Evolutionary conservation across 225 moss, liverwort and hornwort species (phyloP).

Genomic region (Marchantia paleacea): DNA sequence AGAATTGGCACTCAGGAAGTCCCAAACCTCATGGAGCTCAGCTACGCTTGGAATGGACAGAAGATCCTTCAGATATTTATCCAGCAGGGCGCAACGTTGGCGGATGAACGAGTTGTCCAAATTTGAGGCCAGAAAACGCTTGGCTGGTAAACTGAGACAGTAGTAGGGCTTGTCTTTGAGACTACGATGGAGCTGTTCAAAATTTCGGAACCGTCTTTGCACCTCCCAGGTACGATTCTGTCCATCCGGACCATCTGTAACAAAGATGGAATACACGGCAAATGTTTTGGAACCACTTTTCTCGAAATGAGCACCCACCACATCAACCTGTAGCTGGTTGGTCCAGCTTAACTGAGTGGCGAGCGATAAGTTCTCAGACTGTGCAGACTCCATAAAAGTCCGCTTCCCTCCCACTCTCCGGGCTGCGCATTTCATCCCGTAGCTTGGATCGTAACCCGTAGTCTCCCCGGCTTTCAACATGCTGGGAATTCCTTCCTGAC

Average conservation of each 20-base stretch:
- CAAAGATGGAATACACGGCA: slow-evolving; percentile 82
- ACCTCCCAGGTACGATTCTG: slow-evolving; percentile 78
- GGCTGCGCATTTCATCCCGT: slow-evolving; percentile 17
- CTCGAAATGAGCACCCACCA: slow-evolving; percentile 87
- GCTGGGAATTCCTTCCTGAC: slow-evolving; percentile 38
- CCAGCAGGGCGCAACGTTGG: slow-evolving; percentile 79
- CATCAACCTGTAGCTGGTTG: slow-evolving; percentile 49
- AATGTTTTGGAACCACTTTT: slow-evolving; percentile 70
- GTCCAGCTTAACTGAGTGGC: slow-evolving; percentile 19
- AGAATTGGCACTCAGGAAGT: slow-evolving; percentile 79
- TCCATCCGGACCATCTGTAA: slow-evolving; percentile 64
- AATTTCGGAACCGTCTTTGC: slow-evolving; percentile 86
- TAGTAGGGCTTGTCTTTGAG: slow-evolving; percentile 77
- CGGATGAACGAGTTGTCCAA: slow-evolving; percentile 77
- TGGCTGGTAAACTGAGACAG: slow-evolving; percentile 68
- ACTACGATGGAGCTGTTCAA: slow-evolving; percentile 86
- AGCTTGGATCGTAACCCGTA: slow-evolving; percentile 38
- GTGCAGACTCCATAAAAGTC: background rate
- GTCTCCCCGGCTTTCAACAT: slow-evolving; percentile 37
- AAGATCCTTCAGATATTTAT: slow-evolving; percentile 82
- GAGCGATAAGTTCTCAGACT: slow-evolving; percentile 7
- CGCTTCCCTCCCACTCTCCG: slow-evolving; percentile 25
- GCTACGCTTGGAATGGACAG: slow-evolving; percentile 71
- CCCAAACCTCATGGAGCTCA: slow-evolving; percentile 83
- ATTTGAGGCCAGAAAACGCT: slow-evolving; percentile 83